Conservation (phyloP, 176 grass and related monocot genomes). For the Secale cereale region DNA sequence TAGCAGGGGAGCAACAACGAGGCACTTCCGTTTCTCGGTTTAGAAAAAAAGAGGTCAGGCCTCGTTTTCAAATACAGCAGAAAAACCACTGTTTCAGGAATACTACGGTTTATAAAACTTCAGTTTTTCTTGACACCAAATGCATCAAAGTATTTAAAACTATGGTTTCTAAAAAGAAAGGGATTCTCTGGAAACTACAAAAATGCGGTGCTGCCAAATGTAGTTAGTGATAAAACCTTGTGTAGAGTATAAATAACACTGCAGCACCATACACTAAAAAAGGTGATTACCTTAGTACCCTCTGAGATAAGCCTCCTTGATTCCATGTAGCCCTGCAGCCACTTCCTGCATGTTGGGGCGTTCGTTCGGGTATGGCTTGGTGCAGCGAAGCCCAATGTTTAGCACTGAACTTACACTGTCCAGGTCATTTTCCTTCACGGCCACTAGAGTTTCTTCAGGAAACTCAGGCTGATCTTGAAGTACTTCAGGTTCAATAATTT, state of each 20-base stretch:
- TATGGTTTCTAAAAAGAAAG: too few relatives aligned
- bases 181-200: too few relatives aligned
- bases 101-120: too few relatives aligned
- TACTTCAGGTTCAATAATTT: slow-evolving; percentile 31
- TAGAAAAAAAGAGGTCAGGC: too few relatives aligned
- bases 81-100: too few relatives aligned
- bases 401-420: slow-evolving; percentile 6
- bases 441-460: not conserved
- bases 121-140: too few relatives aligned
- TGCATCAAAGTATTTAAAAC: too few relatives aligned
- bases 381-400: slow-evolving; percentile 15
- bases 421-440: not conserved
- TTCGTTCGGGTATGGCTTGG: not conserved
- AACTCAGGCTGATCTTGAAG: not conserved
- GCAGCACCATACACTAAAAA: not conserved
- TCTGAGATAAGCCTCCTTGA: not conserved
- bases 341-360: slow-evolving; percentile 21
- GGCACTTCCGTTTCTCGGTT: too few relatives aligned
- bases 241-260: not conserved
- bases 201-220: too few relatives aligned
- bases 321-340: slow-evolving; percentile 1
- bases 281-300: not conserved
- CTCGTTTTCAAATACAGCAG: too few relatives aligned
- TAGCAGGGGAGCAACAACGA: too few relatives aligned
- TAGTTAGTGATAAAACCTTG: not conserved